Evolutionary conservation across 768 basidiomycete species (phyloP).

Genomic region (Lactarius vividus): DNA sequence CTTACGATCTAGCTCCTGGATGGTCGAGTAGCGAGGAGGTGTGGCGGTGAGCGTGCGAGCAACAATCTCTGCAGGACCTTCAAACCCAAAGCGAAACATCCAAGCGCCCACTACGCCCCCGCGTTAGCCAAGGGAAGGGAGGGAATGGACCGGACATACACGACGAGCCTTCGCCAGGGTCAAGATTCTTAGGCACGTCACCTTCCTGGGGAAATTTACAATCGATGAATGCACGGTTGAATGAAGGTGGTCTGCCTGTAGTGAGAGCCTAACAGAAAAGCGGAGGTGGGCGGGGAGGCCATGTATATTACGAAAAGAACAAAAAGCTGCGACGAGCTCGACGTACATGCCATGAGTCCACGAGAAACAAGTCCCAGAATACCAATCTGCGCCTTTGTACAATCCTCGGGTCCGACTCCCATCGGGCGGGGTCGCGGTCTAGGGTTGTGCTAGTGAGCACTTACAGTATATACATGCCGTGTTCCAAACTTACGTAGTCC

Average conservation of each 20-base stretch:
- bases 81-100: conserved; percentile 61
- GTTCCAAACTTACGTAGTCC: conserved; percentile 58
- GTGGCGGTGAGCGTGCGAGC: conserved; percentile 60
- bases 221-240: conserved; percentile 64
- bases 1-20: conserved; percentile 50
- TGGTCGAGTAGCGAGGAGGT: conserved; percentile 51
- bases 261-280: conserved; percentile 59
- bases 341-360: conserved; percentile 66
- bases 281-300: not conserved
- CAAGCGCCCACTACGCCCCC: conserved; percentile 52
- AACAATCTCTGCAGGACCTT: conserved; percentile 64
- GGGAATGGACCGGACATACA: conserved; percentile 20
- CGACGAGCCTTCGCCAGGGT: conserved; percentile 29
- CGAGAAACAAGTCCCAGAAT: conserved; percentile 76
- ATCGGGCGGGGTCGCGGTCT: conserved; percentile 67
- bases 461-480: not conserved
- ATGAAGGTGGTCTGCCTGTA: conserved; percentile 68
- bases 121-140: conserved; percentile 6
- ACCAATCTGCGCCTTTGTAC: conserved; percentile 63
- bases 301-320: not conserved
- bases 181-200: conserved; percentile 30
- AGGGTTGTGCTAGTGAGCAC: conserved; percentile 13
- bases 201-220: conserved; percentile 55
- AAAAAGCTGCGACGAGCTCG: not conserved
- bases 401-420: no score